Evolutionary conservation across 805 yeast genomes (phyloP), one percentile per base, ranked within the genome.

Genomic region (Hagleromyces aurorensis): DNA sequence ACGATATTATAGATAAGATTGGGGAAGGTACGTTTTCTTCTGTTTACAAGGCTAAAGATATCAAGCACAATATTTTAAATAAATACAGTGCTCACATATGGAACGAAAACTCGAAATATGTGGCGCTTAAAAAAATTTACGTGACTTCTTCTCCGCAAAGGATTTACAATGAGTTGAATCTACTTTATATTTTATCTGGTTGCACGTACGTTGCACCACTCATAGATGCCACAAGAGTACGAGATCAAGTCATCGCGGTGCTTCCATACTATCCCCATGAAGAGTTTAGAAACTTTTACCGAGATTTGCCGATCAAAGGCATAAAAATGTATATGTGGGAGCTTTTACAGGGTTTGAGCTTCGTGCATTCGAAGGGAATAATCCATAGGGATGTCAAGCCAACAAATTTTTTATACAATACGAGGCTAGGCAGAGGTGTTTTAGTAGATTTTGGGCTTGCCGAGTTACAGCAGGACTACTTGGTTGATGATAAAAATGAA

Each of bases 131-230:
- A 53, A 74, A 91, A 48, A 85, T 91, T 26, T 87, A 89, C 55
- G 97, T 87, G 13, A 91, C 98, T 0, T 83, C 96, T 1, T 85
- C 96, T 6, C 96, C 97, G 0, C 78, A 75, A 39, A 70, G 99
- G 56, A 89, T 91, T 24, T 75, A 72, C 44, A 87, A 87, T 53
- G 99, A 91, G 55, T 68, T 91, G 40, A 78, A 78, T 40, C 61
- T 91, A 26, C 65, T 91, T 18, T 79, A 80, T 50, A 69, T 68
- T 38, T 56, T 84, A 29, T 67, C 78, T 6, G 83, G 83, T 0
- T 75, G 78, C 38, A 64, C 71, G 1, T 73, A 78, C 39, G 85
- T 91, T 17, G 94, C 95, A 1, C 95, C 96, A 1, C 61, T 91
- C 30, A 69, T 89, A 25, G 96, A 93, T 45, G 95, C 94, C 0